These are phyloP conservation scores for Trypanosoma lewisi DNA, from an alignment of 208 protist genomes.

Conservation along the genomic window DNA sequence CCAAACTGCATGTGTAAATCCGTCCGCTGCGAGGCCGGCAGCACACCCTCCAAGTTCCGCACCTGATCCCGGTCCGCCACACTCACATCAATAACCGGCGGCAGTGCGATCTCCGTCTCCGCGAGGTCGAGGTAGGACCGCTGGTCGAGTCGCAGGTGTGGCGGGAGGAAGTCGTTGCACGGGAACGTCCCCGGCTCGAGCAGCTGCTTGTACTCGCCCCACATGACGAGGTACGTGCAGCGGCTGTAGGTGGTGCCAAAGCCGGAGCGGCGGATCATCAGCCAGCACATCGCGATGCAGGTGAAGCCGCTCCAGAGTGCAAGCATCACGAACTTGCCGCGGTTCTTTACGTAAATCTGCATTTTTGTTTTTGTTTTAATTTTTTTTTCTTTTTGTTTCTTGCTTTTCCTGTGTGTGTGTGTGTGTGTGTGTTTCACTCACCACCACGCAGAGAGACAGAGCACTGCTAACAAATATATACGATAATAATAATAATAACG, in stretches of 20 bases:
- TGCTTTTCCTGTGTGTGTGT: too few species aligned
- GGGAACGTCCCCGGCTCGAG: slow-evolving; percentile 75
- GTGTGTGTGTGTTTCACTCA: too few species aligned
- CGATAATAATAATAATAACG: too few species aligned
- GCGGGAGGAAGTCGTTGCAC: slow-evolving; percentile 64
- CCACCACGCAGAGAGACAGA: too few species aligned
- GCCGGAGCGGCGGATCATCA: slow-evolving; percentile 70
- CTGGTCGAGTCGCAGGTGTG: slow-evolving; percentile 75
- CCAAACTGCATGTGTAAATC: slow-evolving; percentile 80
- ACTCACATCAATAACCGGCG: slow-evolving; percentile 71
- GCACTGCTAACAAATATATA: too few species aligned
- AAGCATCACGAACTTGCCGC: slow-evolving; percentile 61
- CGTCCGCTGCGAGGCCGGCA: slow-evolving; percentile 57
- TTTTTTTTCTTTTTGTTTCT: not conserved
- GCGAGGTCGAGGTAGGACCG: slow-evolving; percentile 77
- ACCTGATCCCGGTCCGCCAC: slow-evolving; percentile 58
- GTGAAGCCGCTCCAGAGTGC: slow-evolving; percentile 63
- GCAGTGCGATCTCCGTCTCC: slow-evolving; percentile 74
- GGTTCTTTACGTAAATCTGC: slow-evolving; percentile 72
- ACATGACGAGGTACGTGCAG: slow-evolving; percentile 74
- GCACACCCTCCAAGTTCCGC: slow-evolving; percentile 42
- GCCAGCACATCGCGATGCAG: slow-evolving; percentile 72
- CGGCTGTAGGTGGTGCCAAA: slow-evolving; percentile 84
- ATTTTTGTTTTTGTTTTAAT: slow-evolving; percentile 16
- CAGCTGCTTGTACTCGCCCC: slow-evolving; percentile 82